Conservation (phyloP, 163 green algal species). For the Smithsoniella earleae region DNA sequence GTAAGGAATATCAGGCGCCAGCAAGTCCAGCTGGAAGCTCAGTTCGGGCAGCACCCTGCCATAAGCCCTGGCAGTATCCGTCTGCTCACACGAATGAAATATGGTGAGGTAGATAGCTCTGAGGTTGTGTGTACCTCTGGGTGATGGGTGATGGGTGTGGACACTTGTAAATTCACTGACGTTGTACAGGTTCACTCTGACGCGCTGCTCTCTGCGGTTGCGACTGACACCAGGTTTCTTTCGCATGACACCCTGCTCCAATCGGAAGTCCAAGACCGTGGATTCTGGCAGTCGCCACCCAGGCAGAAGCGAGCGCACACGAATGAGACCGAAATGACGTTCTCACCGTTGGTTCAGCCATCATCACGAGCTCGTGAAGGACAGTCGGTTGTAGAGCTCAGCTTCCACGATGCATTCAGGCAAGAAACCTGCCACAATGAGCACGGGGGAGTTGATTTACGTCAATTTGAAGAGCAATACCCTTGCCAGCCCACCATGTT, state of each 20-base stretch:
- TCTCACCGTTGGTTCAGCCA: neutral
- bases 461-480: neutral
- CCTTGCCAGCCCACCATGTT: neutral
- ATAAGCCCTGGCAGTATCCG: too few relatives aligned
- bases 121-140: too few relatives aligned
- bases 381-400: conserved; percentile 18
- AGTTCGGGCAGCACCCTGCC: too few relatives aligned
- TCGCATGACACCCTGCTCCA: neutral
- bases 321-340: neutral
- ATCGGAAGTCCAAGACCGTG: neutral
- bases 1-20: too few relatives aligned
- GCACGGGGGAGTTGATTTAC: neutral
- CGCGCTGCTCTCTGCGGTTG: neutral
- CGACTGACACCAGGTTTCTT: neutral
- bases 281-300: too few relatives aligned
- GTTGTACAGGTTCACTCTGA: neutral
- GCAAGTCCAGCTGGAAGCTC: too few relatives aligned
- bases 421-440: neutral
- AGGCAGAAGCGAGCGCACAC: neutral
- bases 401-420: neutral
- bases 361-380: neutral
- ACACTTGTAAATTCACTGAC: too few relatives aligned
- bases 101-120: too few relatives aligned
- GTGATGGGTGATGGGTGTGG: too few relatives aligned
- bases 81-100: too few relatives aligned